These are phyloP conservation scores for Metschnikowia orientalis DNA, from an alignment of 805 yeast genomes.

Conservation along the genomic window DNA sequence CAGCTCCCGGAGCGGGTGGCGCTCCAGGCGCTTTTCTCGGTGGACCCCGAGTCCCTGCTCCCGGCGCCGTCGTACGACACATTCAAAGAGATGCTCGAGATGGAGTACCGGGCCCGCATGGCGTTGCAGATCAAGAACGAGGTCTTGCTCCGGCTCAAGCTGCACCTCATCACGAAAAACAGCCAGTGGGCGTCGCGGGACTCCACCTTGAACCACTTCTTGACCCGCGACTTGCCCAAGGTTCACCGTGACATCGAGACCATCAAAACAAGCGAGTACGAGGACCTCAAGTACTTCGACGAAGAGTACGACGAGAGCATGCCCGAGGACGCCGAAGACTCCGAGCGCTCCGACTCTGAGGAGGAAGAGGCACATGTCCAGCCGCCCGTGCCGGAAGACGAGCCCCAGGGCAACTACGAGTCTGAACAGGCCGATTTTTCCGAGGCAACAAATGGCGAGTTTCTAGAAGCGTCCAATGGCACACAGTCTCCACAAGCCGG, in stretches of 20 bases:
- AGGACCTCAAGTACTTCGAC: constrained; percentile 23
- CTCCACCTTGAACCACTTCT: constrained; percentile 26
- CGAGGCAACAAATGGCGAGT: no score
- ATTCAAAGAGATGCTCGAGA: constrained; percentile 28
- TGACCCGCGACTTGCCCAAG: constrained; percentile 23
- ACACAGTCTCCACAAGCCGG: no score
- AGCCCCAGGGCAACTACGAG: no score
- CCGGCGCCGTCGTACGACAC: constrained; percentile 27
- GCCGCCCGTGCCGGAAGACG: no score
- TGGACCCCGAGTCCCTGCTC: constrained; percentile 21
- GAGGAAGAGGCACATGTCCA: no score
- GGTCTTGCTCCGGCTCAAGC: constrained; percentile 28
- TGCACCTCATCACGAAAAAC: constrained; percentile 28
- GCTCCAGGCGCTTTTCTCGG: constrained; percentile 23
- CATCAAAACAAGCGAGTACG: constrained; percentile 27
- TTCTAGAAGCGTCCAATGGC: no score
- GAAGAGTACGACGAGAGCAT: constrained; percentile 19
- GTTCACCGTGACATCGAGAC: constrained; percentile 27
- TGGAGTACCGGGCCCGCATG: constrained; percentile 32
- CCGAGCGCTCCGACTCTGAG: constrained; percentile 14
- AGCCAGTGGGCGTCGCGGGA: constrained; percentile 35
- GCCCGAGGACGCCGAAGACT: constrained; percentile 11
- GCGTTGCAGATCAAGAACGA: constrained; percentile 34
- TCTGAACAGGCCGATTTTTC: no score
- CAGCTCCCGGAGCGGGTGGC: constrained; percentile 5